Percentiles rank a stretch among this genome's conserved stretches.
Evolutionary conservation across 2,329 filamentous ascomycete genomes (phyloP).

Genomic region (Nothopassalora personata): DNA sequence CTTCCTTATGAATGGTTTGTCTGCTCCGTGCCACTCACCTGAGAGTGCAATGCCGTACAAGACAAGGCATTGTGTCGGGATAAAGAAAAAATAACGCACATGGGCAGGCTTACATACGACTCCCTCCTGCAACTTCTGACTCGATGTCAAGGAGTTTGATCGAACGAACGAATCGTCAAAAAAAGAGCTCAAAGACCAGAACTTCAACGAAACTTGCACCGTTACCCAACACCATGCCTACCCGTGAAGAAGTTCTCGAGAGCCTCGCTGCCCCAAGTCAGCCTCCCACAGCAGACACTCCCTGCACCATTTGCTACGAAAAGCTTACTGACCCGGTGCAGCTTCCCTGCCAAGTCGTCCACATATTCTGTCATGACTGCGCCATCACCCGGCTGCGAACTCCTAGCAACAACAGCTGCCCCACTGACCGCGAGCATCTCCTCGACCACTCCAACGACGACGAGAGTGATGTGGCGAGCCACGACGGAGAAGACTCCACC

Average conservation of each 20-base stretch:
- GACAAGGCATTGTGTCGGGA: not conserved
- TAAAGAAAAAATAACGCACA: not conserved
- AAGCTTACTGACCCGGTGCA: not conserved
- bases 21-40: not conserved
- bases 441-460: not conserved
- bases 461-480: not conserved
- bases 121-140: not conserved
- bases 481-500: too few relatives aligned
- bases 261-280: not conserved
- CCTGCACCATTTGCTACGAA: not conserved
- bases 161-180: too few relatives aligned
- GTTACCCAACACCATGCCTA: not conserved
- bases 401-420: not conserved
- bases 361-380: not conserved
- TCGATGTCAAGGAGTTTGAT: too few relatives aligned
- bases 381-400: not conserved
- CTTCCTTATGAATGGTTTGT: not conserved
- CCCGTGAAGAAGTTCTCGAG: not conserved
- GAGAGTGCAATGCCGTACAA: not conserved
- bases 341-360: not conserved
- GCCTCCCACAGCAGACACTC: not conserved
- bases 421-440: not conserved
- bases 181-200: too few relatives aligned
- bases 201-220: not conserved
- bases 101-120: not conserved